A percentile compares a stretch with the other conserved stretches of the same genome.
These are phyloP conservation scores for Amanita brunnescens DNA, from an alignment of 768 basidiomycete species.

Conservation along the genomic window DNA sequence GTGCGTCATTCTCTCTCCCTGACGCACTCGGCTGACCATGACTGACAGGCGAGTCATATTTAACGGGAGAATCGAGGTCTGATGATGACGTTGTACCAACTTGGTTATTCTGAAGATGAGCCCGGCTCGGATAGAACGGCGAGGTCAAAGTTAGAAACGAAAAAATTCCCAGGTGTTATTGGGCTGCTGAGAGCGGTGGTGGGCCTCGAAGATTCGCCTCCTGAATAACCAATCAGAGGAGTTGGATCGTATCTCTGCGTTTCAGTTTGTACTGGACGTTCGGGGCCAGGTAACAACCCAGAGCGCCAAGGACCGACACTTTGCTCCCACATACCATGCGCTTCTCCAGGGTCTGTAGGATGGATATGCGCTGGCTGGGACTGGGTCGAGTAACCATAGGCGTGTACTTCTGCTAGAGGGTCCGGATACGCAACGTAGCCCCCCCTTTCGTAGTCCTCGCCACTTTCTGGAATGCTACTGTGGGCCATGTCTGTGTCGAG, in stretches of 20 bases:
- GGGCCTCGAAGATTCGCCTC: background rate
- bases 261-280: background rate
- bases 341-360: constrained; percentile 3
- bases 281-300: constrained; percentile 1
- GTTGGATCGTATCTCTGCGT: background rate
- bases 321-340: constrained; percentile 9
- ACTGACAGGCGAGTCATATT: constrained; percentile 16
- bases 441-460: constrained; percentile 20
- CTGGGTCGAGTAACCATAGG: constrained; percentile 2
- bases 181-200: background rate
- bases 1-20: constrained; percentile 2
- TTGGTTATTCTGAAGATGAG: constrained; percentile 22
- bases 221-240: background rate
- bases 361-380: constrained; percentile 7
- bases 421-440: constrained; percentile 28
- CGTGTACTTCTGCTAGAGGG: constrained; percentile 5
- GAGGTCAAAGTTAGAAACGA: constrained; percentile 47
- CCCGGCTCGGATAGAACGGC: constrained; percentile 43
- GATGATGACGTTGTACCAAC: constrained; percentile 15
- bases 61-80: constrained; percentile 18
- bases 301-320: background rate
- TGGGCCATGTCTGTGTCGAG: constrained; percentile 17
- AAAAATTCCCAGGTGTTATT: constrained; percentile 12
- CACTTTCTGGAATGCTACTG: constrained; percentile 14
- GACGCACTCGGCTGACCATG: constrained; percentile 2